Percentiles rank a stretch among this genome's conserved stretches.
Conservation (phyloP, 345 rosid genomes). For the Eucalyptus shirleyi region DNA sequence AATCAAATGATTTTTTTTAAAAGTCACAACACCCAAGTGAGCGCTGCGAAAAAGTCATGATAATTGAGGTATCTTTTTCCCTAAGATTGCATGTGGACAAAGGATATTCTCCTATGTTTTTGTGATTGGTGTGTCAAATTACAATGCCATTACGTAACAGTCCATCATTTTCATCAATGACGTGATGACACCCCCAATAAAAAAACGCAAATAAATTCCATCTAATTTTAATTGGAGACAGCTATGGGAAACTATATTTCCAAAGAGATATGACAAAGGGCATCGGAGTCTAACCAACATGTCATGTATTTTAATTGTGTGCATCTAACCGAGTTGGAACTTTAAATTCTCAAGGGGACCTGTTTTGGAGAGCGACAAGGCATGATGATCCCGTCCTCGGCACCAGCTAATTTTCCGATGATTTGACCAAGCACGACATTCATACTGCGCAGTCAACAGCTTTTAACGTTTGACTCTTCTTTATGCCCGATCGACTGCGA, state of each 20-base stretch:
- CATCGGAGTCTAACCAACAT: background rate
- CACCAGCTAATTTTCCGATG: background rate
- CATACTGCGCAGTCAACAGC: background rate
- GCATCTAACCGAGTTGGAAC: background rate
- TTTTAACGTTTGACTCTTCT: too few species aligned
- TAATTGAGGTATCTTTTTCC: background rate
- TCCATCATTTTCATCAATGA: background rate
- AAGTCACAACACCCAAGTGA: background rate
- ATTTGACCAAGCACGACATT: background rate
- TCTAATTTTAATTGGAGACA: background rate
- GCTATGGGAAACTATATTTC: background rate
- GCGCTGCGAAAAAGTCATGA: fast-evolving
- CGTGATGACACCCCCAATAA: background rate
- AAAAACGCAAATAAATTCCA: background rate
- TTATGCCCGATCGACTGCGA: too few species aligned
- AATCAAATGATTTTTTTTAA: background rate
- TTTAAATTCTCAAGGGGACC: background rate
- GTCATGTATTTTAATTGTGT: background rate
- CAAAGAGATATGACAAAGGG: background rate
- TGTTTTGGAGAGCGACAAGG: background rate
- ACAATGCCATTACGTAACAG: background rate
- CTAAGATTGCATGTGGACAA: background rate
- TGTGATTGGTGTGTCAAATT: background rate
- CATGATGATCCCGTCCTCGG: background rate
- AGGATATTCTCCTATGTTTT: background rate